Base-by-base conservation (phyloP, 2,329 filamentous ascomycete species). In the Aspergillus pseudoterreus region DNA sequence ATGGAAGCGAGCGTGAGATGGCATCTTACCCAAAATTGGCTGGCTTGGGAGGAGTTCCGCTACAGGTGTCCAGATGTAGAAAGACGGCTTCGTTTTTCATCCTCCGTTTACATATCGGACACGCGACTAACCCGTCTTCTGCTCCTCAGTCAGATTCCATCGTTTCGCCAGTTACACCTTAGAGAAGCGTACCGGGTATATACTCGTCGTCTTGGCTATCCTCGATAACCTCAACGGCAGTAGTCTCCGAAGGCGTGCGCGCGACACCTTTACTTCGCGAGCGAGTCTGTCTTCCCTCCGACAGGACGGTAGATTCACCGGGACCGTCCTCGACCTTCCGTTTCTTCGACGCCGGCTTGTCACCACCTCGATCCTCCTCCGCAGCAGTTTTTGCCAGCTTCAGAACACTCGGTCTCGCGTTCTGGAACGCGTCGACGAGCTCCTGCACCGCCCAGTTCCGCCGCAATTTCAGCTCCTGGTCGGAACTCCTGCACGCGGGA, bases 371-470 rank as follows among this genome's bases (percentile, higher is more conserved):
- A 80, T 82, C 43, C 77, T 82, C 45, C 79, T 76, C 52, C 75
- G 75, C 68, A 83, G 66, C 63, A 44, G 57, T 64, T 43, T 72
- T 80, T 27, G 90, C 90, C 61, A 91, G 76, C 1, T 79, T 75
- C 22, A 96, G 69, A 3, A 88, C 77, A 17, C 74, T 73, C 3
- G 80, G 70, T 50, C 92, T 79, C 4, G 84, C 83, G 47, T 77
- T 80, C 57, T 82, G 76, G 59, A 96, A 99, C 0, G 85, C 82
- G 36, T 90, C 85, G 8, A 96, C 88, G 1, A 92, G 79, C 66
- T 97, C 92, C 64, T 94, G 84, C 57, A 97, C 77, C 0, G 87
- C 85, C 81, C 86, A 88, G 68, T 97, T 97, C 43, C 86, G 86
- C 52, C 91, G 81, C 60, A 99, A 68, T 68, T 90, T 94, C 54